Evolutionary conservation across 352 stramenopile species (phyloP).

Genomic region (Globisporangium mamillatum): DNA sequence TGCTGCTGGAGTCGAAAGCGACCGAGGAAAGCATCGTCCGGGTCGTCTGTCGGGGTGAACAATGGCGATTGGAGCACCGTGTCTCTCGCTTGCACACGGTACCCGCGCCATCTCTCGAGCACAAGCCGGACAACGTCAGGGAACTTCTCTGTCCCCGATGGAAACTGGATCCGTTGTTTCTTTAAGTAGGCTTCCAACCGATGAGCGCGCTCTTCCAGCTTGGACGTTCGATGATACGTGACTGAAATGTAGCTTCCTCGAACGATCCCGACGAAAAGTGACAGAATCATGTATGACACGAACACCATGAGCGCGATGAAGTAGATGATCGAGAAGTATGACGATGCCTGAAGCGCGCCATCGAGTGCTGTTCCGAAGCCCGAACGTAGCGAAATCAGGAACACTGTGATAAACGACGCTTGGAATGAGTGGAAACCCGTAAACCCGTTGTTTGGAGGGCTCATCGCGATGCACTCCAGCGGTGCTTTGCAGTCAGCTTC

Average conservation of each 20-base stretch:
- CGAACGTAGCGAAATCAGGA: constrained; percentile 70
- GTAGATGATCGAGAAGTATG: constrained; percentile 73
- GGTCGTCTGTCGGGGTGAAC: constrained; percentile 37
- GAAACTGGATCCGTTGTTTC: constrained; percentile 54
- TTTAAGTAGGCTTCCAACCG: constrained; percentile 39
- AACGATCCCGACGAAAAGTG: constrained; percentile 82
- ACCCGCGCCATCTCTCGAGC: constrained; percentile 35
- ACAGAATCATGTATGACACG: constrained; percentile 84
- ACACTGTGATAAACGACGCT: constrained; percentile 77
- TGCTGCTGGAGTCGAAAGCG: constrained; percentile 56
- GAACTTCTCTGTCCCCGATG: constrained; percentile 50
- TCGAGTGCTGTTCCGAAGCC: constrained; percentile 80
- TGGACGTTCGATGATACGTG: constrained; percentile 37
- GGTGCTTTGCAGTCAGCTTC: constrained; percentile 30
- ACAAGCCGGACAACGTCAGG: constrained; percentile 56
- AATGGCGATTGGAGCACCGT: constrained; percentile 45
- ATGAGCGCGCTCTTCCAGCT: constrained; percentile 29
- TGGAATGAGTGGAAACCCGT: constrained; percentile 85
- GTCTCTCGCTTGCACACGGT: constrained; percentile 26
- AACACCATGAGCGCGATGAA: constrained; percentile 82
- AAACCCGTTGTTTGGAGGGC: constrained; percentile 64
- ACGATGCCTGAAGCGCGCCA: constrained; percentile 65
- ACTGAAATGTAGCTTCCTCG: constrained; percentile 74
- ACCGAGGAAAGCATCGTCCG: constrained; percentile 58
- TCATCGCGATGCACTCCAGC: constrained; percentile 56